Evolutionary conservation across 108 stramenopile genomes (phyloP).

Genomic region (Fragilaria radians): DNA sequence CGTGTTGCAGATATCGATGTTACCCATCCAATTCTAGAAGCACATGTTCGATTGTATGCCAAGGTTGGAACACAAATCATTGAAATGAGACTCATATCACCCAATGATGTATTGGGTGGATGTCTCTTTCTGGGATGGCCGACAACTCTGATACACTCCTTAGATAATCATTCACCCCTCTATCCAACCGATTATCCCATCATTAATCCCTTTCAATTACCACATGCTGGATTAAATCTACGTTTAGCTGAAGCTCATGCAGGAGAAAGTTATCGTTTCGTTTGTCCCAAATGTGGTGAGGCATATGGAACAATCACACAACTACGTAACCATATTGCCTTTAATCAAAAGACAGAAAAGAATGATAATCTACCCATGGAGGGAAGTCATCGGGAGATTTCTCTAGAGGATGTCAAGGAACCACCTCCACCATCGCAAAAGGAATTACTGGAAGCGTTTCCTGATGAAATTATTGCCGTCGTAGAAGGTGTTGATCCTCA

Average conservation of each 20-base stretch:
- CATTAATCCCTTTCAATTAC: no score
- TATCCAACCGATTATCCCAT: no score
- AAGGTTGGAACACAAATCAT: no score
- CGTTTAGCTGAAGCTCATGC: conserved; percentile 38
- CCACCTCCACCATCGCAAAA: conserved; percentile 26
- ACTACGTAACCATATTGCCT: conserved; percentile 46
- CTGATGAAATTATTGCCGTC: conserved; percentile 55
- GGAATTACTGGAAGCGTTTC: conserved; percentile 29
- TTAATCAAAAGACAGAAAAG: conserved; percentile 38
- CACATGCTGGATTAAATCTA: conserved; percentile 28
- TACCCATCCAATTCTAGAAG: conserved; percentile 69
- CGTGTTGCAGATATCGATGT: conserved; percentile 69
- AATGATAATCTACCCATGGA: conserved; percentile 32
- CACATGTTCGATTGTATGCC: conserved; percentile 83
- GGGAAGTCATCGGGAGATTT: conserved; percentile 36
- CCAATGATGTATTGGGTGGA: conserved; percentile 65
- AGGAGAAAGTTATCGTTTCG: conserved; percentile 40
- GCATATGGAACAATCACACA: conserved; percentile 50
- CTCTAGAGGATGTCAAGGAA: conserved; percentile 3
- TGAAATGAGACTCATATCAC: conserved; percentile 41
- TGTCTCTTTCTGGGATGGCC: conserved; percentile 46
- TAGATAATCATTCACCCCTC: conserved; percentile 48
- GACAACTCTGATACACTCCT: conserved; percentile 40
- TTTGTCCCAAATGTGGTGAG: conserved; percentile 65
- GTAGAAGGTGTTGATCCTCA: conserved; percentile 70